phyloP scores from a whole-genome alignment of 441 rosid species.

The Aquilaria agallochum region DNA sequence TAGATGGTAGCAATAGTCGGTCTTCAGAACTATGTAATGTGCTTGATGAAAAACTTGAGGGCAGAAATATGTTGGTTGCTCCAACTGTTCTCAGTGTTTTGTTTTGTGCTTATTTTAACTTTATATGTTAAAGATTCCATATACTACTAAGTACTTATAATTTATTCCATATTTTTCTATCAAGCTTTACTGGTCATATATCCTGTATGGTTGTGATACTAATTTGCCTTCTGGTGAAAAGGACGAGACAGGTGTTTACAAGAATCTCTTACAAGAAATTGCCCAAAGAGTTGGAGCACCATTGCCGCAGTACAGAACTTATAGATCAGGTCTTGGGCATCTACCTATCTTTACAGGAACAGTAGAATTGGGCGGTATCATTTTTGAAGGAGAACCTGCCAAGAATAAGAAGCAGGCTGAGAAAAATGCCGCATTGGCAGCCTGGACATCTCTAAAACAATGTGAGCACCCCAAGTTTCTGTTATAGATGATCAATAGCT shows the following conservation, averaged over 20 bases:
- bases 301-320: slow-evolving; percentile 78
- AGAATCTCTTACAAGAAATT: slow-evolving; percentile 92
- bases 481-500: too few species aligned
- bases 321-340: slow-evolving; percentile 93
- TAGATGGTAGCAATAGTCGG: too few species aligned
- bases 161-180: neutral
- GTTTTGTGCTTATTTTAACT: too few species aligned
- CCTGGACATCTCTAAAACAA: slow-evolving; percentile 94
- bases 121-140: too few species aligned
- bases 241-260: slow-evolving; percentile 99
- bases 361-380: slow-evolving; percentile 84
- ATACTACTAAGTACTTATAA: too few species aligned
- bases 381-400: slow-evolving; percentile 87
- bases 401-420: slow-evolving; percentile 98
- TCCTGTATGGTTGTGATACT: too few species aligned
- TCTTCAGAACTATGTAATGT: too few species aligned
- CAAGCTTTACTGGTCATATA: neutral
- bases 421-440: slow-evolving; percentile 98
- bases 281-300: slow-evolving; percentile 97
- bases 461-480: slow-evolving; percentile 35
- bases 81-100: too few species aligned
- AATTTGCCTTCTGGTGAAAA: slow-evolving; percentile 14
- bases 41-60: too few species aligned
- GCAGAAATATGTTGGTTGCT: too few species aligned
- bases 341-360: slow-evolving; percentile 92